phyloP scores from a whole-genome alignment of 768 basidiomycete genomes.

The Mycena indigotica region DNA sequence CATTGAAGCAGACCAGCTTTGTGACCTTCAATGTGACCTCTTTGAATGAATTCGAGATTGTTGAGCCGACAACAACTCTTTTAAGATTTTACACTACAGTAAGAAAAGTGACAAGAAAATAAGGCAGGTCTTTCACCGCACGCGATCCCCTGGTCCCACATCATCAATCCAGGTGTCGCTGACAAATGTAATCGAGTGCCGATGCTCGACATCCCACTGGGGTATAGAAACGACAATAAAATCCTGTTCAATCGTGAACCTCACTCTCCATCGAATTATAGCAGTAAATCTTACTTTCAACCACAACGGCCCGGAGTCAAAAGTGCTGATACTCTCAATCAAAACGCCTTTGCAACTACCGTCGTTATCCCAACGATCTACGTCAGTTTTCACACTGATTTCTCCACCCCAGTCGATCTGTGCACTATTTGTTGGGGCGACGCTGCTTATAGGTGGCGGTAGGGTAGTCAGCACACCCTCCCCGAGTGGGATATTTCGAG shows the following conservation, averaged over 20 bases:
- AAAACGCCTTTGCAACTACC: not conserved
- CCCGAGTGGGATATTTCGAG: not conserved
- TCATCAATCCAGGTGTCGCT: constrained; percentile 15
- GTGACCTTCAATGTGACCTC: too few relatives aligned
- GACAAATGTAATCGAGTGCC: constrained; percentile 6
- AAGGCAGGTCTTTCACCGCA: constrained; percentile 1
- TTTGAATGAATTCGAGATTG: too few relatives aligned
- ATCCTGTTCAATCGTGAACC: constrained; percentile 4
- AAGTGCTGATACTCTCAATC: not conserved
- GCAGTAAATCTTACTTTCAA: constrained; percentile 1
- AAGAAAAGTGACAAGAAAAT: too few relatives aligned
- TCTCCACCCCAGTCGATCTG: constrained; percentile 12
- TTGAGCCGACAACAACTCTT: too few relatives aligned
- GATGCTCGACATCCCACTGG: constrained; percentile 10
- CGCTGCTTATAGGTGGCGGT: constrained; percentile 10
- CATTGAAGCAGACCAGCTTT: too few relatives aligned
- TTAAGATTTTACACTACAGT: too few relatives aligned
- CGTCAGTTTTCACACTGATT: not conserved
- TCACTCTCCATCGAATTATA: not conserved
- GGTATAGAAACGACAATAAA: constrained; percentile 16
- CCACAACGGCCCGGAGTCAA: constrained; percentile 4
- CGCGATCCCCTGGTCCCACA: constrained; percentile 3
- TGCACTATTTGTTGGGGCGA: not conserved
- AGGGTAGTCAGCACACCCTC: constrained; percentile 6
- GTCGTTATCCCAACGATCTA: not conserved